A percentile compares a stretch with the other conserved stretches of the same genome.
These are phyloP conservation scores for Ottelia alismoides DNA, from an alignment of 106 monocot genomes.

Conservation along the genomic window DNA sequence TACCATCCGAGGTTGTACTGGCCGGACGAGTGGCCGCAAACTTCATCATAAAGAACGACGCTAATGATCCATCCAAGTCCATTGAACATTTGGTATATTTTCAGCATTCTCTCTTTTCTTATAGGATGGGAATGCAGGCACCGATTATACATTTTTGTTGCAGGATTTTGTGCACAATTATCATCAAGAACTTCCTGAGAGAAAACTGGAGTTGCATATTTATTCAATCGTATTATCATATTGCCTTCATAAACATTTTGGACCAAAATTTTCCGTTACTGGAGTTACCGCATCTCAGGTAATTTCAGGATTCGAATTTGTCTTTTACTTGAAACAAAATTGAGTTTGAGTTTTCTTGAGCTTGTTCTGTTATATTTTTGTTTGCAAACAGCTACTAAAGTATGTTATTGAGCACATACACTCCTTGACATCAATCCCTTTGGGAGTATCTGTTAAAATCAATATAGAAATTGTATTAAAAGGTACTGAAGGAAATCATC, in stretches of 20 bases:
- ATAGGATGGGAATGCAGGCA: too few species aligned
- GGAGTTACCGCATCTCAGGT: conserved; percentile 58
- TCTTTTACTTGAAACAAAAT: too few species aligned
- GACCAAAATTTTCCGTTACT: conserved; percentile 18
- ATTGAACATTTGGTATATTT: not conserved
- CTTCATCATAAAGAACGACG: too few species aligned
- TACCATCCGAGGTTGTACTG: conserved; percentile 77
- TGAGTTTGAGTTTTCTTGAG: too few species aligned
- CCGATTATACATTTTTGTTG: conserved; percentile 2
- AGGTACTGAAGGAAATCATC: too few species aligned
- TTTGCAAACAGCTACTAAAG: too few species aligned
- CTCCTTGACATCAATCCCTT: too few species aligned
- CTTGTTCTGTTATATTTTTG: too few species aligned
- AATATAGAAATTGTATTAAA: too few species aligned
- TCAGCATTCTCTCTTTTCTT: not conserved
- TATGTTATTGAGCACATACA: too few species aligned
- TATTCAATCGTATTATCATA: conserved; percentile 57
- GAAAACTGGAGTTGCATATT: conserved; percentile 65
- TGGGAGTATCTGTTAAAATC: too few species aligned
- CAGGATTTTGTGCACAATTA: conserved; percentile 81
- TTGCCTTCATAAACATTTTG: conserved; percentile 43
- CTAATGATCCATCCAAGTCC: not conserved
- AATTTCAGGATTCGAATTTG: conserved; percentile 3
- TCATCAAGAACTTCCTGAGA: conserved; percentile 24
- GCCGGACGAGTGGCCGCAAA: conserved; percentile 56